These are phyloP conservation scores for Globisporangium viniferum DNA, from an alignment of 352 stramenopile species.

Conservation along the genomic window DNA sequence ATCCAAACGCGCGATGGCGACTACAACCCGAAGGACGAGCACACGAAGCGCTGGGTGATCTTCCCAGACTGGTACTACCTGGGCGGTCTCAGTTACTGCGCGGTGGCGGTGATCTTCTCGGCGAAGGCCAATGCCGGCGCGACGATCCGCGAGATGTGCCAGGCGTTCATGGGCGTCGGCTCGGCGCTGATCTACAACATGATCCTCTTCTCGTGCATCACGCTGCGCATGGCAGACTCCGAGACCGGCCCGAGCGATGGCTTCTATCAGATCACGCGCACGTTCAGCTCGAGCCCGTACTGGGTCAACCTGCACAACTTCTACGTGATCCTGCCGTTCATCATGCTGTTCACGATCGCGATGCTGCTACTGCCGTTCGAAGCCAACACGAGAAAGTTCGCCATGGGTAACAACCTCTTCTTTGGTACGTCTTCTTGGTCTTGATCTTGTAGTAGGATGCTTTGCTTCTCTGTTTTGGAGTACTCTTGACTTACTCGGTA, in stretches of 20 bases:
- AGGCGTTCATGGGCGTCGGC: conserved; percentile 73
- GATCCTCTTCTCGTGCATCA: conserved; percentile 47
- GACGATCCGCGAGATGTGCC: conserved; percentile 63
- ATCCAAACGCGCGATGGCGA: conserved; percentile 58
- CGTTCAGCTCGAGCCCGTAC: conserved; percentile 59
- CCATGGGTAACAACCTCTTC: conserved; percentile 78
- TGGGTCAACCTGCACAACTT: conserved; percentile 76
- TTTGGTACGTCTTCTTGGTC: conserved; percentile 43
- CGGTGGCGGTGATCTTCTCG: conserved; percentile 75
- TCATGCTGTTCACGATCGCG: conserved; percentile 68
- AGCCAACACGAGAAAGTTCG: conserved; percentile 86
- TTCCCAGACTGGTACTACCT: conserved; percentile 68
- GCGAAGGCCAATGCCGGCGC: conserved; percentile 64
- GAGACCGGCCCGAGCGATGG: conserved; percentile 33
- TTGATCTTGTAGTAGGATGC: too few relatives aligned
- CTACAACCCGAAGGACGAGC: conserved; percentile 34
- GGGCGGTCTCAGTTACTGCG: conserved; percentile 77
- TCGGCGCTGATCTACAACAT: conserved; percentile 81
- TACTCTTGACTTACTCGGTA: background rate
- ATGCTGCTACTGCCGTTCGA: conserved; percentile 69
- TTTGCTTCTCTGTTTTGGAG: background rate
- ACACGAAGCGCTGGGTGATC: conserved; percentile 68
- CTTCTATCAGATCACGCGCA: conserved; percentile 58
- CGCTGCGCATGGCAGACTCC: conserved; percentile 39
- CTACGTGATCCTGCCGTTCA: conserved; percentile 63